A percentile compares a stretch with the other conserved stretches of the same genome.
Evolutionary conservation across 768 basidiomycete genomes (phyloP).

Genomic region (Leccinum obscurum): DNA sequence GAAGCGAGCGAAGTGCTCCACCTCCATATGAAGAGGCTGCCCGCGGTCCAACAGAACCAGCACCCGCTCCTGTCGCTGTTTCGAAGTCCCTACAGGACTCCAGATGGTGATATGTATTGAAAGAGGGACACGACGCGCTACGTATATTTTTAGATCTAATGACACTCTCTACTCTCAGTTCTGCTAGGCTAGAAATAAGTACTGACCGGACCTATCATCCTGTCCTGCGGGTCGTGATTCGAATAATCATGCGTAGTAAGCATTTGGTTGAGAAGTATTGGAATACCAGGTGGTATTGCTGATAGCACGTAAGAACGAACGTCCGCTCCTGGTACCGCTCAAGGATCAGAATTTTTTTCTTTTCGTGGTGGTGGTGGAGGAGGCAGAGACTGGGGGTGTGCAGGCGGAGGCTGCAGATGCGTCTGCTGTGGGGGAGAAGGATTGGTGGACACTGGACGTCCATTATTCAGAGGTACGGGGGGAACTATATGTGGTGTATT

Average conservation of each 20-base stretch:
- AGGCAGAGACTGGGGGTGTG: slow-evolving; percentile 11
- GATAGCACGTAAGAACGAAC: too few species aligned
- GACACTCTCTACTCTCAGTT: slow-evolving; percentile 41
- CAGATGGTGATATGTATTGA: slow-evolving; percentile 14
- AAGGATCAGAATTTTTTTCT: too few species aligned
- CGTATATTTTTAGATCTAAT: slow-evolving; percentile 23
- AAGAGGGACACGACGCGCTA: slow-evolving; percentile 3
- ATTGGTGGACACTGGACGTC: slow-evolving; percentile 33
- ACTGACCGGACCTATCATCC: not conserved
- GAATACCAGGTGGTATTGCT: too few species aligned
- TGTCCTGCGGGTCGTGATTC: not conserved
- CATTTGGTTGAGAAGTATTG: too few species aligned
- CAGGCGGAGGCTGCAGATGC: slow-evolving; percentile 5
- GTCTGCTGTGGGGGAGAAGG: slow-evolving; percentile 19
- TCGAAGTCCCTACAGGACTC: slow-evolving; percentile 38
- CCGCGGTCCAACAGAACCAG: slow-evolving; percentile 39
- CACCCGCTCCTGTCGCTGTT: slow-evolving; percentile 43
- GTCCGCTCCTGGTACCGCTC: too few species aligned
- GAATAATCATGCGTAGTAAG: too few species aligned
- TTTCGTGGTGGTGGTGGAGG: not conserved
- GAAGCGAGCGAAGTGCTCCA: slow-evolving; percentile 58
- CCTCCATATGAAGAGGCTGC: slow-evolving; percentile 56
- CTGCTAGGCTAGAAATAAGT: slow-evolving; percentile 28
- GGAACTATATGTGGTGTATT: slow-evolving; percentile 21
- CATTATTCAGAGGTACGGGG: slow-evolving; percentile 27